Evolutionary conservation across 768 basidiomycete genomes (phyloP), one percentile per base, ranked within the genome.

Genomic region (Hericium erinaceus): DNA sequence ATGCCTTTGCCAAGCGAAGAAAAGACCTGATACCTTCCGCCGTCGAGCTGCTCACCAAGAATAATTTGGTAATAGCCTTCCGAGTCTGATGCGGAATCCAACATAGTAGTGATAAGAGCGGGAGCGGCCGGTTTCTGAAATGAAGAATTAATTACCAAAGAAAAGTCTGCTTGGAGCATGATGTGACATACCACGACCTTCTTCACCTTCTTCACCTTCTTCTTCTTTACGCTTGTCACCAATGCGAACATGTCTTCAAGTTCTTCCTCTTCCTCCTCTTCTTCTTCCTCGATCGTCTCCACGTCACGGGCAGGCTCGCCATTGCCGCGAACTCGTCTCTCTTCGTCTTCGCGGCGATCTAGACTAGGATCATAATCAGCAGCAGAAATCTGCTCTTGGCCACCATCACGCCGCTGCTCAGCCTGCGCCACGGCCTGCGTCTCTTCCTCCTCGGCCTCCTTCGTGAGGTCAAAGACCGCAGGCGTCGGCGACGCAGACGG

Each of bases 1-100:
- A 99, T 99, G 51, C 97, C 97, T 69, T 95, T 95, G 16, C 97
- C 97, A n/a, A 98, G 77, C 51, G 83, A 90, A 51, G 92, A 92
- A 63, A 89, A 94, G 10, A 99, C 92, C 69, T 97, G 92, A 68
- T 98, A 99, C 44, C 89, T 82, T 5, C 91, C 94, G 26, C 85
- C 82, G 66, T 97, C 95, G 16, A 99, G 77, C 58, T 92, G 85
- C 72, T 99, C 97, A 48, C 95, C 97, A 15, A 98, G 82, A 54
- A 95, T 92, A 54, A 97, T 82, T 58, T 84, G 84, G 68, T 98
- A 99, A 70, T 98, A 98, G 0, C 97, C 97, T 72, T 99, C 97
- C 0, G 89, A 68, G 70, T 98, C 97, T 38, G 95, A 87, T 6
- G 89, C 92, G 26, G 92, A 86, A 71, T 99, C 97, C 20, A 92